A percentile compares a stretch with the other conserved stretches of the same genome.
phyloP scores from a whole-genome alignment of 2,329 filamentous ascomycete genomes.

The Corinectria fuckeliana region DNA sequence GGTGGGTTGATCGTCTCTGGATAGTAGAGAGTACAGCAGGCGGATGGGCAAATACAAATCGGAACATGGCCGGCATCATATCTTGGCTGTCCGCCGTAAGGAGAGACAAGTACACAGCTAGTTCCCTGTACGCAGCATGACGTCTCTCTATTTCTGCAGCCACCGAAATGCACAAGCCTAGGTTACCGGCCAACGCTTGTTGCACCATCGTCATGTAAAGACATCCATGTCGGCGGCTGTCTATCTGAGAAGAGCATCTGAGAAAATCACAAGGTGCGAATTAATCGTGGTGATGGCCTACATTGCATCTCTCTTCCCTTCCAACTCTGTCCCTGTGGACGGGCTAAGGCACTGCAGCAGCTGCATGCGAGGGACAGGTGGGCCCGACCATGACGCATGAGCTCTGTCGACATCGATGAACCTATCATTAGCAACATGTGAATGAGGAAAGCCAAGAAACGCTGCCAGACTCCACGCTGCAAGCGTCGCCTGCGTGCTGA shows the following conservation, averaged over 20 bases:
- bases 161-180: background rate
- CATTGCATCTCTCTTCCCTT: slow-evolving; percentile 20
- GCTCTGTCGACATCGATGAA: slow-evolving; percentile 34
- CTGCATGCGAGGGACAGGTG: slow-evolving; percentile 21
- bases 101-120: background rate
- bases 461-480: slow-evolving; percentile 33
- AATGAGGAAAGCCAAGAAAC: slow-evolving; percentile 35
- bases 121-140: slow-evolving; percentile 3
- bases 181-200: slow-evolving; percentile 13
- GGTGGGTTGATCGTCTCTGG: slow-evolving; percentile 5
- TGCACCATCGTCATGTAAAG: background rate
- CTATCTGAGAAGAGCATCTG: background rate
- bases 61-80: slow-evolving; percentile 23
- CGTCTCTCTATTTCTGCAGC: background rate
- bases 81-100: background rate
- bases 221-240: background rate
- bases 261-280: too few relatives aligned
- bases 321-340: slow-evolving; percentile 8
- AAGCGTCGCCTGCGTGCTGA: slow-evolving; percentile 30
- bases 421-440: slow-evolving; percentile 42
- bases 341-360: slow-evolving; percentile 18
- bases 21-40: slow-evolving; percentile 19
- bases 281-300: too few relatives aligned
- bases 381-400: slow-evolving; percentile 18
- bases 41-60: slow-evolving; percentile 1